These are phyloP conservation scores for Novymonas esmeraldas DNA, from an alignment of 208 protist genomes.

Conservation along the genomic window DNA sequence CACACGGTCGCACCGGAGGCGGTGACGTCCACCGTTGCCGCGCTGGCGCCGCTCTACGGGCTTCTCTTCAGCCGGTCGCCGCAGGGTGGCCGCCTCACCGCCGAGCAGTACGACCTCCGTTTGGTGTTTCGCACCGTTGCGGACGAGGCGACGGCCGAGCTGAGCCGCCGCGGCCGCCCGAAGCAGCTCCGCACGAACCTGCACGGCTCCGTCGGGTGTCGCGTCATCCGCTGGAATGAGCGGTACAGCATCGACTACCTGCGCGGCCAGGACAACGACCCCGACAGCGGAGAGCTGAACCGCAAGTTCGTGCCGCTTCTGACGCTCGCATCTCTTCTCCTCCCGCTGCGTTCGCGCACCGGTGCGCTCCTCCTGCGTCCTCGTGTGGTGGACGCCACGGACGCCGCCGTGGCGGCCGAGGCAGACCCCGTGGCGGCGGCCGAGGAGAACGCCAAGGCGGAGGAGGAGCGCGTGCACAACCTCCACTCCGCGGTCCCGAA, in stretches of 20 bases:
- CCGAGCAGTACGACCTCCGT: constrained; percentile 39
- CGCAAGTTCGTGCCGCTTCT: constrained; percentile 69
- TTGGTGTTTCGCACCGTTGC: constrained; percentile 44
- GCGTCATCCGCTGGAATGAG: constrained; percentile 52
- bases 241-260: constrained; percentile 69
- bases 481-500: constrained; percentile 38
- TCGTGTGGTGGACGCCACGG: neutral
- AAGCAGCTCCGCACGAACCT: constrained; percentile 53
- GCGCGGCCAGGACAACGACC: constrained; percentile 43
- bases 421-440: neutral
- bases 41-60: constrained; percentile 20
- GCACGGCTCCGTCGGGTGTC: constrained; percentile 59
- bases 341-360: constrained; percentile 44
- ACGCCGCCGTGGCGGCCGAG: neutral
- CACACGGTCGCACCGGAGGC: neutral
- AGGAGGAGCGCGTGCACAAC: neutral
- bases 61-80: constrained; percentile 47
- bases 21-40: neutral
- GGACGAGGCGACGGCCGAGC: constrained; percentile 33
- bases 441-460: neutral
- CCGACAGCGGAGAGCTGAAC: constrained; percentile 37
- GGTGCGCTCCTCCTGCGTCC: constrained; percentile 12
- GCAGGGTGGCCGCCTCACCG: constrained; percentile 46
- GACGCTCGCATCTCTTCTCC: constrained; percentile 66
- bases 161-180: constrained; percentile 13